Conservation (phyloP, 2,329 filamentous ascomycete genomes). For the Mycosphaerella arachidis region DNA sequence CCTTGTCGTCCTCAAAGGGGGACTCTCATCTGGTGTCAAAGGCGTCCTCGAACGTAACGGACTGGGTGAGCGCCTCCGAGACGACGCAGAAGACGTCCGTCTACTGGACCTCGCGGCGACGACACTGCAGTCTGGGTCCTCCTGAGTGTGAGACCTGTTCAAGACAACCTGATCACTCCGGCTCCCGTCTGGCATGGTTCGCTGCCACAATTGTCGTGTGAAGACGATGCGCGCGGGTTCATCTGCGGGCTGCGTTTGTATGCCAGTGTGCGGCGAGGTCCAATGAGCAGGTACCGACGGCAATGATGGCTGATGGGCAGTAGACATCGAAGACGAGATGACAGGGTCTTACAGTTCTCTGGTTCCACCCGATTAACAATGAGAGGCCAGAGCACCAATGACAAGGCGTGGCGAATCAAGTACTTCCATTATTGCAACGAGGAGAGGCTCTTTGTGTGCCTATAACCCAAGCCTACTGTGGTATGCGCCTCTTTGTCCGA, state of each 20-base stretch:
- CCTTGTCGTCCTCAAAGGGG: slow-evolving; percentile 31
- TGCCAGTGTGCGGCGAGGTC: slow-evolving; percentile 9
- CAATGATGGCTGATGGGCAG: slow-evolving; percentile 23
- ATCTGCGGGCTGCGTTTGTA: slow-evolving; percentile 27
- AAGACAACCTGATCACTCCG: slow-evolving; percentile 27
- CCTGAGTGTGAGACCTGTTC: slow-evolving; percentile 31
- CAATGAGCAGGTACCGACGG: slow-evolving; percentile 16
- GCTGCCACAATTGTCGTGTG: slow-evolving; percentile 36
- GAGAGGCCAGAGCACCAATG: slow-evolving; percentile 29
- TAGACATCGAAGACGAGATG: slow-evolving; percentile 30
- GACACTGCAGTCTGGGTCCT: slow-evolving; percentile 19
- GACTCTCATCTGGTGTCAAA: slow-evolving; percentile 35
- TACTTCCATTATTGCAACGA: slow-evolving; percentile 27
- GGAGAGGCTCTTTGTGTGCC: slow-evolving; percentile 29
- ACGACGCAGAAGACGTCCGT: slow-evolving; percentile 28
- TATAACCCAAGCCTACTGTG: slow-evolving; percentile 30
- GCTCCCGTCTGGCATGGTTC: slow-evolving; percentile 33
- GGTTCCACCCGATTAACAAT: slow-evolving; percentile 32
- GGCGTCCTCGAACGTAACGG: slow-evolving; percentile 30
- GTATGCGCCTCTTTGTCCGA: slow-evolving; percentile 33
- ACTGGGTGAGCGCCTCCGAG: slow-evolving; percentile 29
- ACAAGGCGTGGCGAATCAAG: slow-evolving; percentile 27
- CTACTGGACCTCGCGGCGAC: slow-evolving; percentile 21
- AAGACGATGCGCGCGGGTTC: slow-evolving; percentile 31
- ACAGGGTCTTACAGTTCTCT: slow-evolving; percentile 29